Evolutionary conservation across 371 early-diverging fungal genomes (phyloP), one percentile per base, ranked within the genome.

Genomic region (Mucor piriformis): DNA sequence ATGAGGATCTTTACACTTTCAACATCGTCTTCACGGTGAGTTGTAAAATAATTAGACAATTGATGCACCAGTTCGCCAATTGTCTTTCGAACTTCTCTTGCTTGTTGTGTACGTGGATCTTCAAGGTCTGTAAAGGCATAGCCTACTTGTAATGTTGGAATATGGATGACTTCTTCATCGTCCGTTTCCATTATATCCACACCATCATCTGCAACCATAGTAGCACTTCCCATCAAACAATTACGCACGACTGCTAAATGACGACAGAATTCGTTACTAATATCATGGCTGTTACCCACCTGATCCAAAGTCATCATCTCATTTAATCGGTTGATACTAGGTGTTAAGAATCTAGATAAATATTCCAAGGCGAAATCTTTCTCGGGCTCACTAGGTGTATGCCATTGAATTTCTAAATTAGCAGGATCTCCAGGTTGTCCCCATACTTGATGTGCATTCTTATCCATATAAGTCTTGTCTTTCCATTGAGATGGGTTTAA

Each of bases 371-470:
- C 92, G 63, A 88, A 86, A 24, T 79, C 73, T 18, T 88, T 77
- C 58, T 93, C 95, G 1, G 75, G 74, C 33, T 79, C 70, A 8
- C 76, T 75, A 3, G 95, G 93, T 8, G 79, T 64, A 61, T 94
- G 94, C 96, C 96, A 95, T 44, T 83, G 61, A 16, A 92, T 59
- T 12, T 73, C 50, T 13, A 92, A 61, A 43, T 81, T 66, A 1
- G 81, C 69, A 2, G 85, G 77, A 51, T 85, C 73, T 0, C 74
- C 73, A 3, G 83, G 73, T 24, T 82, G 66, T 3, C 94, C 94
- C 95, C 95, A 95, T 11, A 85, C 66, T 61, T 81, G 65, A 61
- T 92, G 88, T n/a, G 87, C 85, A 25, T 81, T 73, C 11, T 70
- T 61, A 64, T 79, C 27, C 67, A 67, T 67, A 24, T 54, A 67